Evolutionary conservation across 2,329 filamentous ascomycete genomes (phyloP).

Genomic region (Ascochyta fabae): DNA sequence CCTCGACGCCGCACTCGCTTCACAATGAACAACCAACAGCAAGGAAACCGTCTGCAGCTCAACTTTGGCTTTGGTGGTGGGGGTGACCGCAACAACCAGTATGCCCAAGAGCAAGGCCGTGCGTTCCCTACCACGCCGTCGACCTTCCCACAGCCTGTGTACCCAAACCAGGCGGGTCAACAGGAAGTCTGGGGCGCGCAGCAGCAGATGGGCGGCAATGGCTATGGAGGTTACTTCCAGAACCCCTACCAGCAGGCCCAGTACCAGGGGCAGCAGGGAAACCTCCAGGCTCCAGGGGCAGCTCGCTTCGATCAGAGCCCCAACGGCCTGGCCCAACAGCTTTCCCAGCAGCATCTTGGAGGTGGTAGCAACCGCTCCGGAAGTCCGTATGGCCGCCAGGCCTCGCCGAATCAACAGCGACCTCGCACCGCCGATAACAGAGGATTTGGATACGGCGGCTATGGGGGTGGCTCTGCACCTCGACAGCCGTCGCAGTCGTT

Average conservation of each 20-base stretch:
- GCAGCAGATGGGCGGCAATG: conserved; percentile 51
- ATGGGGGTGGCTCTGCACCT: conserved; percentile 73
- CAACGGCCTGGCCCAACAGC: conserved; percentile 91
- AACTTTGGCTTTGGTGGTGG: conserved; percentile 57
- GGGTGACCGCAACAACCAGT: conserved; percentile 48
- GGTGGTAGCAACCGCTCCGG: conserved; percentile 69
- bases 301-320: conserved; percentile 77
- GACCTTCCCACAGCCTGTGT: conserved; percentile 92
- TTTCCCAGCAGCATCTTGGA: conserved; percentile 92
- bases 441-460: conserved; percentile 65
- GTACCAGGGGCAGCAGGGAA: conserved; percentile 59
- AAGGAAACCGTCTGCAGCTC: conserved; percentile 57
- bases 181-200: conserved; percentile 65
- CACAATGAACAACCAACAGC: conserved; percentile 49
- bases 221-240: conserved; percentile 59
- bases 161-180: conserved; percentile 65
- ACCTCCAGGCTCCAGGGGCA: conserved; percentile 58
- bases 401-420: conserved; percentile 74
- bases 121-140: conserved; percentile 77
- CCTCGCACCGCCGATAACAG: conserved; percentile 82
- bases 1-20: conserved; percentile 15
- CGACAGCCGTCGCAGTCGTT: conserved; percentile 59
- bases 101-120: conserved; percentile 54
- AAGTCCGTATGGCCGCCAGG: conserved; percentile 70
- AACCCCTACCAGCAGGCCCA: conserved; percentile 54